These are phyloP conservation scores for Ananas comosus DNA, from an alignment of 176 grass and related monocot genomes.

Conservation along the genomic window DNA sequence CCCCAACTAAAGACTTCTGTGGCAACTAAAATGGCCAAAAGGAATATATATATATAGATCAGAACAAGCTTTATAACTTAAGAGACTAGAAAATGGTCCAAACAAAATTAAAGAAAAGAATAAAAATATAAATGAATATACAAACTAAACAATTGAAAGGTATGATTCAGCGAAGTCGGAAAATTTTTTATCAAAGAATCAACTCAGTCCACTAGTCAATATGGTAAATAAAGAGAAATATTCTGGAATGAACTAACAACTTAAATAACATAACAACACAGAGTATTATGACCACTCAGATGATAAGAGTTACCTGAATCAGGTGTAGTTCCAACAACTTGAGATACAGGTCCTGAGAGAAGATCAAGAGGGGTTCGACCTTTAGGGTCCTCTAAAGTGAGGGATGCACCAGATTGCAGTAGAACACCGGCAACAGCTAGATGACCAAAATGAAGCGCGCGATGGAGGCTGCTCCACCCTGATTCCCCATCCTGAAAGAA, in stretches of 20 bases:
- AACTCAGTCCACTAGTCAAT: background rate
- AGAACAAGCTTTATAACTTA: background rate
- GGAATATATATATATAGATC: slow-evolving; percentile 3
- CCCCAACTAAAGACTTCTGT: slow-evolving; percentile 98
- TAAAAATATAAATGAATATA: too few species aligned
- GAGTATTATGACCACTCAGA: background rate
- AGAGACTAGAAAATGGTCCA: too few species aligned
- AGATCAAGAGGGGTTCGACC: slow-evolving; percentile 82
- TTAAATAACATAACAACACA: slow-evolving; percentile 16
- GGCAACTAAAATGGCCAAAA: slow-evolving; percentile 62
- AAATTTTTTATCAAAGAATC: slow-evolving; percentile 6
- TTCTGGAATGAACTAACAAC: slow-evolving; percentile 3
- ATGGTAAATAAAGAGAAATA: slow-evolving; percentile 11
- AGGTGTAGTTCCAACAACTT: slow-evolving; percentile 39
- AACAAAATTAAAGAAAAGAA: background rate
- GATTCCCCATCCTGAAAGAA: slow-evolving; percentile 87
- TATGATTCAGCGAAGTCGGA: too few species aligned
- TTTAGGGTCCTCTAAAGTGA: slow-evolving; percentile 82
- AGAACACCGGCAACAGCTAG: slow-evolving; percentile 71
- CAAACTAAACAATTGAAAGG: too few species aligned
- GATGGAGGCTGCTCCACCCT: slow-evolving; percentile 94
- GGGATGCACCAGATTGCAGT: slow-evolving; percentile 72
- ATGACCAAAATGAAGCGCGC: slow-evolving; percentile 96
- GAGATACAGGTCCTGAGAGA: slow-evolving; percentile 79
- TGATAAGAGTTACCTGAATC: slow-evolving; percentile 62